phyloP scores from a whole-genome alignment of 2,329 filamentous ascomycete species.

The Aspergillus proliferans region DNA sequence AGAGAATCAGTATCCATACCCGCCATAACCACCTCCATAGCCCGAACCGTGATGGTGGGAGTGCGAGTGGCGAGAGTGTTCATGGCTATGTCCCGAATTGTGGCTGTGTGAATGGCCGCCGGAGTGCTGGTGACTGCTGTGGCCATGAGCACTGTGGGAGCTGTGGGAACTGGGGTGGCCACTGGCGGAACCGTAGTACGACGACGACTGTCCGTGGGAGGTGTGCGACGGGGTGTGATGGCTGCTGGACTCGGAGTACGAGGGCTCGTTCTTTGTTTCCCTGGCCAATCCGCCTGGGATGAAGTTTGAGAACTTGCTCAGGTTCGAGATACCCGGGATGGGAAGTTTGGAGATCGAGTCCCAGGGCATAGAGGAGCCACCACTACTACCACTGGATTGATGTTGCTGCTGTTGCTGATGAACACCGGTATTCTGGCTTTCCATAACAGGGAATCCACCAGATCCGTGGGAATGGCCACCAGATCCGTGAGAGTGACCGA shows the following conservation, averaged over 20 bases:
- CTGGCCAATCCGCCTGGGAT: conserved; percentile 16
- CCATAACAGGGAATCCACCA: conserved; percentile 20
- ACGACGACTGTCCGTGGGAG: not conserved
- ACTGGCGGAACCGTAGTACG: not conserved
- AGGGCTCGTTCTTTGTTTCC: not conserved
- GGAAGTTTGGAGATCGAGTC: conserved; percentile 27
- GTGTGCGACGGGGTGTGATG: not conserved
- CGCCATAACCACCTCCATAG: not conserved
- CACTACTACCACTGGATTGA: conserved; percentile 13
- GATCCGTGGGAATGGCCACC: conserved; percentile 29
- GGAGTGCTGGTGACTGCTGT: conserved; percentile 1
- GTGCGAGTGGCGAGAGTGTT: too few relatives aligned
- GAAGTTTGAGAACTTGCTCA: conserved; percentile 29
- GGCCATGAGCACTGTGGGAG: not conserved
- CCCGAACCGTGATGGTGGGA: not conserved
- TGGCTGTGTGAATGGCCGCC: too few relatives aligned
- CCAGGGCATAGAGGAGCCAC: conserved; percentile 23
- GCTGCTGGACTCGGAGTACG: not conserved
- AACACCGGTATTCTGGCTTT: conserved; percentile 14
- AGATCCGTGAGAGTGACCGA: conserved; percentile 28
- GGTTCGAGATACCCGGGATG: conserved; percentile 33
- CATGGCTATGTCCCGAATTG: too few relatives aligned
- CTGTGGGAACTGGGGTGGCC: not conserved
- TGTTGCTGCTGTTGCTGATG: conserved; percentile 19
- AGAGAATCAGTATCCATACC: not conserved